Conservation (phyloP, 2,329 filamentous ascomycete genomes). For the Leptographium radiaticola region DNA sequence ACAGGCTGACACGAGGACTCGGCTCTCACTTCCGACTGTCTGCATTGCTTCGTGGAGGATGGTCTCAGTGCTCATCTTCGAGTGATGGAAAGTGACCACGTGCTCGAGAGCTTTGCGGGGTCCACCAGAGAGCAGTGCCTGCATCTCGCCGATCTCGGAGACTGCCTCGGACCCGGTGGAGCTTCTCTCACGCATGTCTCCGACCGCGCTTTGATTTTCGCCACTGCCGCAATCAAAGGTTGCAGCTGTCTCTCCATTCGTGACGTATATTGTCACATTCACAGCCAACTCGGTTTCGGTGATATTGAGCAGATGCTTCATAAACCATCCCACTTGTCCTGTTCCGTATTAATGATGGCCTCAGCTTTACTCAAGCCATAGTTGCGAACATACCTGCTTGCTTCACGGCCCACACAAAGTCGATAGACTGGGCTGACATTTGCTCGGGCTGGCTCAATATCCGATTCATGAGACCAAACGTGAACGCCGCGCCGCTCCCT, state of each 20-base stretch:
- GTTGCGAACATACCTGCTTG: not conserved
- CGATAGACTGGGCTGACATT: not conserved
- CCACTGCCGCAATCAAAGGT: not conserved
- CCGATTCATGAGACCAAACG: slow-evolving; percentile 5
- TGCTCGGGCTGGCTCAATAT: not conserved
- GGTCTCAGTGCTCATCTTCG: not conserved
- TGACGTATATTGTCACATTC: slow-evolving; percentile 5
- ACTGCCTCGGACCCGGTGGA: not conserved
- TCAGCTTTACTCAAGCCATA: not conserved
- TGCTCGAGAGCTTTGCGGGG: not conserved
- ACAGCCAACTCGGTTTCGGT: not conserved
- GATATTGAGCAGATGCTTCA: not conserved
- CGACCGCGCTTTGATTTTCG: not conserved
- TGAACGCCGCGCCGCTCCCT: slow-evolving; percentile 8
- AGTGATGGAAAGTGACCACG: not conserved
- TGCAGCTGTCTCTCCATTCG: not conserved
- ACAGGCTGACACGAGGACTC: slow-evolving; percentile 4
- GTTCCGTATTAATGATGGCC: not conserved
- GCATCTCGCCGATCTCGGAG: not conserved
- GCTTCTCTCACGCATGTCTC: not conserved
- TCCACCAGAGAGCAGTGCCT: not conserved
- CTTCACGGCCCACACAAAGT: slow-evolving; percentile 9
- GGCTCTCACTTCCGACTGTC: not conserved
- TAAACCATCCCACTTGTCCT: slow-evolving; percentile 6
- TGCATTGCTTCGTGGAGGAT: not conserved